Conservation (phyloP, 495 filamentous ascomycete genomes). For the Hypoxylon intermedium region DNA sequence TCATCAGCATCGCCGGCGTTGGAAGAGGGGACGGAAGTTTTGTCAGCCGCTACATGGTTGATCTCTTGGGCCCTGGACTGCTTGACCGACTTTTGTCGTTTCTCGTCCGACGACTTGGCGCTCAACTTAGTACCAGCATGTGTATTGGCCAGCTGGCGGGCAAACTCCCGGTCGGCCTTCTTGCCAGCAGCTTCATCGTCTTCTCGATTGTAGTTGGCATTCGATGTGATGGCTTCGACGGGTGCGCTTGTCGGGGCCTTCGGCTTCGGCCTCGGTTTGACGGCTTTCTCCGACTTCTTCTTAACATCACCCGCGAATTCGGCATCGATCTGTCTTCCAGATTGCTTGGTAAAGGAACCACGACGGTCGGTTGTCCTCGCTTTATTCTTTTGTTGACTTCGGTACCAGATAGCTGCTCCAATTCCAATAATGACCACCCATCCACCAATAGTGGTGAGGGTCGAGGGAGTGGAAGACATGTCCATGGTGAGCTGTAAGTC, state of each 20-base stretch:
- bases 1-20: constrained; percentile 85
- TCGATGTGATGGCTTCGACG: constrained; percentile 21
- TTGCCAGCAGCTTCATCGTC: constrained; percentile 51
- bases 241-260: constrained; percentile 29
- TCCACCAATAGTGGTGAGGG: constrained; percentile 54
- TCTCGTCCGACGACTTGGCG: constrained; percentile 63
- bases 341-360: constrained; percentile 42
- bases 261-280: constrained; percentile 42
- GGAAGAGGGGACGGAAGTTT: constrained; percentile 68
- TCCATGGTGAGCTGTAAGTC: constrained; percentile 48
- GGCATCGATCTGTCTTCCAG: constrained; percentile 36
- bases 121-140: constrained; percentile 68
- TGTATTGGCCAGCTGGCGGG: constrained; percentile 68
- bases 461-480: constrained; percentile 40
- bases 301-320: constrained; percentile 42
- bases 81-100: constrained; percentile 66
- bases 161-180: constrained; percentile 74
- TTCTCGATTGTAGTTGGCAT: constrained; percentile 35
- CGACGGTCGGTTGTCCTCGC: constrained; percentile 42
- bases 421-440: constrained; percentile 66
- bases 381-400: constrained; percentile 47
- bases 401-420: constrained; percentile 46
- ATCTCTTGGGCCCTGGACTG: constrained; percentile 58
- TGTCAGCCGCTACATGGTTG: constrained; percentile 44
- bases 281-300: constrained; percentile 41